Base-by-base conservation (phyloP, 2,329 filamentous ascomycete species). In the Fonsecaea nubica region DNA sequence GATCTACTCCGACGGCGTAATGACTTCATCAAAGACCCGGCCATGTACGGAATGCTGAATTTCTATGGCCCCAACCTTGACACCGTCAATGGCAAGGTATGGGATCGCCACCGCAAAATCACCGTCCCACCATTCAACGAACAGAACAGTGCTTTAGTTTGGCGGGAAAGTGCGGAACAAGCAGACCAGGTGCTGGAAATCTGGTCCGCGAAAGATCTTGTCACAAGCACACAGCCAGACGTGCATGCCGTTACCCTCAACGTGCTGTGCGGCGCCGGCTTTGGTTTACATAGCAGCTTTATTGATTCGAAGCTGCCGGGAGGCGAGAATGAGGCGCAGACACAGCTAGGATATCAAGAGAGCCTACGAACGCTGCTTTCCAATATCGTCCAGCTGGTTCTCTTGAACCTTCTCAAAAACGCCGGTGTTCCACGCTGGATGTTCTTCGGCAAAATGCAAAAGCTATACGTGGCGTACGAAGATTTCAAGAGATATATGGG, bases 61-160 rank as follows among this genome's bases (percentile, higher is more conserved):
- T 62, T 69, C 33, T 71, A 70, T 38, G 71, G 71, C 1, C 63
- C 63, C 4, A 72, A 71, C 55, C 55, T 72, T 25, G 63, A 66
- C 38, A 69, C 71, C 0, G 66, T 69, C 38, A 67, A 72, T 40
- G 71, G 71, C 35, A 69, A 68, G 30, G 63, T 21, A 4, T 83
- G 81, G 81, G 68, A 76, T n/a, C 77, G 80, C 38, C 81, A 84
- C 62, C 76, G 81, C 18, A 79, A 78, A 59, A 73, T 81, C 33
- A 81, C 78, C 0, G 77, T 78, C 1, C 75, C 79, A 0, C 75
- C 77, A 1, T 83, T 84, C 73, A 82, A 80, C 56, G 81, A 84
- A 64, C 76, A 77, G 40, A 80, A 78, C 50, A 82, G 77, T 35
- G 67, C 68, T 4, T 67, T 78, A 4, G 81, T 83, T 1, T 81